Conservation (phyloP, 331 rosid species). For the Quercus phellos region DNA sequence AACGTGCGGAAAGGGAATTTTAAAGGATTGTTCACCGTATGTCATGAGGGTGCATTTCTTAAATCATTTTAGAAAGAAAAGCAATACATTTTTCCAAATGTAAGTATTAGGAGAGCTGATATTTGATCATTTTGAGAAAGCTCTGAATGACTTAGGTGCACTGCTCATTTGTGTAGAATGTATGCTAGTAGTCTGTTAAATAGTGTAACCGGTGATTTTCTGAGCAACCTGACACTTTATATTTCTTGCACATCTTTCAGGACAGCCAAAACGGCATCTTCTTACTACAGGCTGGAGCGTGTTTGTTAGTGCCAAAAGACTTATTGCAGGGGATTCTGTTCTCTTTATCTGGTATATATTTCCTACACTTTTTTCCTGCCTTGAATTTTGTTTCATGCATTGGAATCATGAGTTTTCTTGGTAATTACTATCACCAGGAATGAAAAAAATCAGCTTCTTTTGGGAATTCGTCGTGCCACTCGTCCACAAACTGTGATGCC, state of each 20-base stretch:
- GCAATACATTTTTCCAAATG: background rate
- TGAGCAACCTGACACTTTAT: slow-evolving; percentile 14
- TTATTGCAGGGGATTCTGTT: slow-evolving; percentile 89
- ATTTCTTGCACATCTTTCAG: slow-evolving; percentile 40
- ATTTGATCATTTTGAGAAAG: background rate
- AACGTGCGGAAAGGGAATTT: background rate
- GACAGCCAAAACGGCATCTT: slow-evolving; percentile 92
- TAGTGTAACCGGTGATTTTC: background rate
- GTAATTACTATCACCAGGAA: slow-evolving; percentile 46
- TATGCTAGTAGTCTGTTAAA: background rate
- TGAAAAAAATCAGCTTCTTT: slow-evolving; percentile 82
- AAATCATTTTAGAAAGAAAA: background rate
- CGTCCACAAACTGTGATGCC: slow-evolving; percentile 84
- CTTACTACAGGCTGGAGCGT: slow-evolving; percentile 95
- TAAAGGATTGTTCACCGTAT: background rate
- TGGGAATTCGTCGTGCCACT: slow-evolving; percentile 82
- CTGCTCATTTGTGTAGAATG: background rate
- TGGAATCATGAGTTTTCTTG: slow-evolving; percentile 2
- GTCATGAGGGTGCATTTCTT: background rate
- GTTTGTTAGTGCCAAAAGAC: slow-evolving; percentile 89
- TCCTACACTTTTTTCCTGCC: background rate
- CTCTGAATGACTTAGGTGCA: background rate
- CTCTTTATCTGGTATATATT: slow-evolving; percentile 72
- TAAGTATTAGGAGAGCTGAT: background rate
- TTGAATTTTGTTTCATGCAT: slow-evolving; percentile 10